phyloP scores from a whole-genome alignment of 2,329 filamentous ascomycete genomes.

The Xylariaceae sp. region DNA sequence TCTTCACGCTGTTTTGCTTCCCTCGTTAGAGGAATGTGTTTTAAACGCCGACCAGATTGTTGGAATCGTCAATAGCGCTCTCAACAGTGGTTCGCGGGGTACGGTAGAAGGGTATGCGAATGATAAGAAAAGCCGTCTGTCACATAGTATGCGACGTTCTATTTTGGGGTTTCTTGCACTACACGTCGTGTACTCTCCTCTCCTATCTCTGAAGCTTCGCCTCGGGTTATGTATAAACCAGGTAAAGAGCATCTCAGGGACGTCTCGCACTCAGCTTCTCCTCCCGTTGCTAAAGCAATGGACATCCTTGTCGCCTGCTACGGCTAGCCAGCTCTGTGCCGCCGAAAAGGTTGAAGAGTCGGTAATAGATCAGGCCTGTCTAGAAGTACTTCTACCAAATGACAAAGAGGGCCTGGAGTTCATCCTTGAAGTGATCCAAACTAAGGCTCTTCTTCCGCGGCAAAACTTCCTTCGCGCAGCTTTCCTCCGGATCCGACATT shows the following conservation, averaged over 20 bases:
- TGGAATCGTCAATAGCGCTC: conserved; percentile 55
- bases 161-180: conserved; percentile 69
- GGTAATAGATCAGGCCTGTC: conserved; percentile 42
- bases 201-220: conserved; percentile 63
- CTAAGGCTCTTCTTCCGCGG: conserved; percentile 41
- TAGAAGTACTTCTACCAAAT: conserved; percentile 52
- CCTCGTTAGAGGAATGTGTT: conserved; percentile 77
- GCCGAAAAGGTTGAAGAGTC: conserved; percentile 42
- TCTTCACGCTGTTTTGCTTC: conserved; percentile 63
- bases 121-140: conserved; percentile 52
- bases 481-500: conserved; percentile 63
- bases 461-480: conserved; percentile 57
- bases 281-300: conserved; percentile 70
- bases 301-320: conserved; percentile 51
- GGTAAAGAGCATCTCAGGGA: conserved; percentile 65
- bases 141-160: conserved; percentile 58
- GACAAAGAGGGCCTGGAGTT: conserved; percentile 50
- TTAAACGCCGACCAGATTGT: conserved; percentile 71
- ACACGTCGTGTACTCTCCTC: conserved; percentile 65
- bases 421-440: conserved; percentile 46
- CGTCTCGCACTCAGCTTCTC: conserved; percentile 68
- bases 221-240: conserved; percentile 70
- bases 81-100: conserved; percentile 48
- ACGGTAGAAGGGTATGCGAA: conserved; percentile 31
- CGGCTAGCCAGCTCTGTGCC: conserved; percentile 48